phyloP scores from a whole-genome alignment of 345 rosid genomes.

The Melaleuca alternifolia region DNA sequence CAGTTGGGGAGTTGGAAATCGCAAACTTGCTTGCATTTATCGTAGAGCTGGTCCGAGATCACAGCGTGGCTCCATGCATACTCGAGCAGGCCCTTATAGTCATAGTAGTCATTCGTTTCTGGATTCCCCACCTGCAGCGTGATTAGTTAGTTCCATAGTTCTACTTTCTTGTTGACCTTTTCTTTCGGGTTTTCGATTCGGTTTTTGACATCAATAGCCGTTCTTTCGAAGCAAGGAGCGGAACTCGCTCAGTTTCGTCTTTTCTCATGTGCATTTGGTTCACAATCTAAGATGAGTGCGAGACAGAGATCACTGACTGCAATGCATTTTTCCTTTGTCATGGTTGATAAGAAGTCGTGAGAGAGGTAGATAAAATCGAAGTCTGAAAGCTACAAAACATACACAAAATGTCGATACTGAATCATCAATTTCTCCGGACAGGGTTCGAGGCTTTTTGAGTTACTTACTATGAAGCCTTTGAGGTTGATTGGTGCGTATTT shows the following conservation, averaged over 20 bases:
- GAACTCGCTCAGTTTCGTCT: not conserved
- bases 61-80: conserved; percentile 68
- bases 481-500: conserved; percentile 21
- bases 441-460: not conserved
- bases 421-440: not conserved
- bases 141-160: not conserved
- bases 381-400: not conserved
- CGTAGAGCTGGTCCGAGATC: conserved; percentile 32
- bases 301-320: not conserved
- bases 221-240: not conserved
- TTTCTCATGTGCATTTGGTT: not conserved
- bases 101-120: conserved; percentile 32
- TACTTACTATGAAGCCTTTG: conserved; percentile 21
- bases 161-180: not conserved
- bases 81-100: conserved; percentile 36
- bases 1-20: conserved; percentile 30
- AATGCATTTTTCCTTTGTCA: not conserved
- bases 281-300: not conserved
- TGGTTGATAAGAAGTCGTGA: not conserved
- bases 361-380: not conserved
- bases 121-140: conserved; percentile 46
- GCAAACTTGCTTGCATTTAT: conserved; percentile 24
- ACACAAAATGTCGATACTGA: not conserved
- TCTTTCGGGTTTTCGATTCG: not conserved
- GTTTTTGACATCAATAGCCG: not conserved